These are phyloP conservation scores for Ichthyophthirius multifiliis DNA, from an alignment of 169 alveolate species.

Conservation along the genomic window DNA sequence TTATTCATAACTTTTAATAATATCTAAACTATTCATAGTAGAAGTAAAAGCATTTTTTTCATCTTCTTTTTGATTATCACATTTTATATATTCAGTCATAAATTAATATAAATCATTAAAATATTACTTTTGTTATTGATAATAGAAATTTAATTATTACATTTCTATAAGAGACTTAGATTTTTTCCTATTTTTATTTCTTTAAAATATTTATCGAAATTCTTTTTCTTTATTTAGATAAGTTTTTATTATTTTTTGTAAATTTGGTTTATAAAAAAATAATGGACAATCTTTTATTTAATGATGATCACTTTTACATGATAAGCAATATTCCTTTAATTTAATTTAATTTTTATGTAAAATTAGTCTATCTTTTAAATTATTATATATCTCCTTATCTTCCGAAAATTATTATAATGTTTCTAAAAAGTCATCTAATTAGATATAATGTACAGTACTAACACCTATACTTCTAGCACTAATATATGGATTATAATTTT, in stretches of 20 bases:
- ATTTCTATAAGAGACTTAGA: neutral
- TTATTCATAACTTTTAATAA: neutral
- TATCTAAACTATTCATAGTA: neutral
- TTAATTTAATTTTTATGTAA: neutral
- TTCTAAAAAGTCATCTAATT: conserved; percentile 4
- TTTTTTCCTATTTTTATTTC: neutral
- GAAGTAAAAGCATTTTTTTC: neutral
- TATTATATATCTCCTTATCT: neutral
- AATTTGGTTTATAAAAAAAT: neutral
- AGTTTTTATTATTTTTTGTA: neutral
- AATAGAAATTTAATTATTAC: neutral
- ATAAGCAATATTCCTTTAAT: neutral
- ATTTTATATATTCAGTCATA: neutral
- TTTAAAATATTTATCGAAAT: neutral
- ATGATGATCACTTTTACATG: neutral
- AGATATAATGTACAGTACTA: neutral
- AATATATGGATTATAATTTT: neutral
- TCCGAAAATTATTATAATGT: neutral
- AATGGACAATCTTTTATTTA: neutral
- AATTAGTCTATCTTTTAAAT: neutral
- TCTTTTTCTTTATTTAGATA: neutral
- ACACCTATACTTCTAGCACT: neutral
- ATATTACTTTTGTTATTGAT: neutral
- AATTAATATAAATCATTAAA: neutral
- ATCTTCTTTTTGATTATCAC: neutral